Evolutionary conservation across 2,329 filamentous ascomycete genomes (phyloP), one percentile per base, ranked within the genome.

Genomic region (Apiospora marii): DNA sequence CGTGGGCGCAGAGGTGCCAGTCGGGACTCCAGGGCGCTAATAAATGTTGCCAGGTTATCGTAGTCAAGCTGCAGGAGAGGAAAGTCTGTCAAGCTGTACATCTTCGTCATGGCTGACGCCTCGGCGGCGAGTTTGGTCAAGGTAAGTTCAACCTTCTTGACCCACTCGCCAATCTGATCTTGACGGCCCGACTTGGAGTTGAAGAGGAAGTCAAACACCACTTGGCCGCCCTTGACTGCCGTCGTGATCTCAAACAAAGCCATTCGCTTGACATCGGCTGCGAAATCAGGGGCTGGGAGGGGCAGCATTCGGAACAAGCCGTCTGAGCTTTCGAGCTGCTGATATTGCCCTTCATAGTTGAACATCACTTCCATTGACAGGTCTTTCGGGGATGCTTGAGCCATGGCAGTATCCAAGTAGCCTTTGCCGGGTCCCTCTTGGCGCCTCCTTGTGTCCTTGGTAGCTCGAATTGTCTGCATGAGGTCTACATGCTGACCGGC

Each of bases 321-420:
- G n/a, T 70, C 68, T 8, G 67, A 49, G 10, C 34, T 61, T 34
- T 72, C 71, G 4, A 72, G 48, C 46, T 72, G 71, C 43, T 72
- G 71, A 22, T 70, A 72, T 34, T 70, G 68, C 13, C 71, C 71
- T 48, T 70, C 69, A 7, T 72, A 72, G 53, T 72, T 72, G 68
- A 72, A 70, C 19, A 72, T 46, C 30, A 72, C 58, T 44, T 72
- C 71, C 71, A 72, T 64, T 30, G 71, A 34, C 44, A 51, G 13
- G 43, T 34, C 51, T n/a, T 30, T 22, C 3, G 7, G 34, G 16
- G 13, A 4, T 22, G 19, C 27, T 24, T 1, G 16, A 19, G 51
- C 41, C 44, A 51, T 67, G 19, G 43, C 10, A n/a, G 41, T 4
- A 53, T 72, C 71, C 22, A 72, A 16, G 14, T 41, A 72, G 10